Evolutionary conservation across 176 grass and related monocot genomes (phyloP), one percentile per base, ranked within the genome.

Genomic region (Oryza officinalis): DNA sequence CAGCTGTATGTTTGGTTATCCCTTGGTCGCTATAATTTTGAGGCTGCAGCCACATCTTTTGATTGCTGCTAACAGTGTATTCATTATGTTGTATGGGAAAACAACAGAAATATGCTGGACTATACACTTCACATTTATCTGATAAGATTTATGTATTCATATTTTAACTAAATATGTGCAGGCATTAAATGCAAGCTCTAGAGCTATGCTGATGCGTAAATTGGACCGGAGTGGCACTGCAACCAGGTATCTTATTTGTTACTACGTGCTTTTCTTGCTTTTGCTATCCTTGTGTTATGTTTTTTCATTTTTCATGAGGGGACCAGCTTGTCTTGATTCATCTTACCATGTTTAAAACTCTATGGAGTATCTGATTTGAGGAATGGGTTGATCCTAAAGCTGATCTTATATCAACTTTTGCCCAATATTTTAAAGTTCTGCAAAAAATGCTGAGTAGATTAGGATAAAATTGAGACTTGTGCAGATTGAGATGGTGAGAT

Each of bases 171-270:
- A 69, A 69, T 15, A 2, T 85, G 41, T 88, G 81, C 87, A 96
- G 96, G 70, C 96, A 81, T 75, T 99, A 47, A 99, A 99, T 90
- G 96, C 96, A 89, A 92, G 89, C 59, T 94, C 96, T 35, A 94
- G 96, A 89, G 96, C 96, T 74, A 78, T 90, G 30, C 89, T 99
- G 27, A 99, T 99, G 96, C 87, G 87, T 33, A 99, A 96, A 69
- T 87, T 99, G 91, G 96, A 95, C 75, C 85, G 93, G 3, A 98
- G 89, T 88, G 96, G 93, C 71, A 91, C 86, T 52, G 82, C 91
- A 71, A 74, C 87, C 43, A 90, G 93, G 96, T 98, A 86, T 82
- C 59, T 40, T 35, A 14, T 54, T 83, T 57, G 15, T 15, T 72
- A 72, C 27, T 9, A 14, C 18, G 0, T 47, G 57, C 20, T 13